Conservation (phyloP, 495 filamentous ascomycete genomes). For the Xylaria grammica region DNA sequence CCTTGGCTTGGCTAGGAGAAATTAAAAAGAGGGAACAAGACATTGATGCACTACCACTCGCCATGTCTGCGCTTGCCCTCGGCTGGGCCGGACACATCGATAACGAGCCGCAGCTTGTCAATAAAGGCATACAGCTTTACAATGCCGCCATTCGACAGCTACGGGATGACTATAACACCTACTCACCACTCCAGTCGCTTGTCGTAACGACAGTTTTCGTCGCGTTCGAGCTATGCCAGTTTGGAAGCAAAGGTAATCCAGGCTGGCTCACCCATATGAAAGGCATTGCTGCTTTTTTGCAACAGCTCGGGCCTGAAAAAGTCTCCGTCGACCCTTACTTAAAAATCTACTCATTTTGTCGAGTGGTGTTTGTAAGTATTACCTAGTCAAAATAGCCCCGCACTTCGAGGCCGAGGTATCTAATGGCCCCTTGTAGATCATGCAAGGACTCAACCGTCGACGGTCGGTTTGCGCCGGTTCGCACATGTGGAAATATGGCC, state of each 20-base stretch:
- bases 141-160: slow-evolving; percentile 17
- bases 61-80: slow-evolving; percentile 21
- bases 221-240: slow-evolving; percentile 21
- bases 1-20: slow-evolving; percentile 12
- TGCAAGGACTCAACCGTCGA: slow-evolving; percentile 6
- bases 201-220: slow-evolving; percentile 13
- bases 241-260: slow-evolving; percentile 14
- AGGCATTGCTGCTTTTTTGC: slow-evolving; percentile 16
- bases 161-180: slow-evolving; percentile 2
- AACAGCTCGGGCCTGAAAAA: slow-evolving; percentile 15
- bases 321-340: slow-evolving; percentile 18
- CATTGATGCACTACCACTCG: slow-evolving; percentile 19
- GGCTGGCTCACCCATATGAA: slow-evolving; percentile 21
- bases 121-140: slow-evolving; percentile 10
- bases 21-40: slow-evolving; percentile 6
- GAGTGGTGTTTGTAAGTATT: slow-evolving; percentile 17
- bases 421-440: slow-evolving; percentile 11
- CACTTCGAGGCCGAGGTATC: background rate
- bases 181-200: slow-evolving; percentile 15
- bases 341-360: slow-evolving; percentile 15
- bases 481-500: slow-evolving; percentile 10
- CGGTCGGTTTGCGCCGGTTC: slow-evolving; percentile 18
- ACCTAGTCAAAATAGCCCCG: background rate
- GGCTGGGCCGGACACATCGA: slow-evolving; percentile 16
- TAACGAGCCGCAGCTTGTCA: slow-evolving; percentile 8